Base-by-base conservation (phyloP, 495 filamentous ascomycete species). In the Echria macrotheca region DNA sequence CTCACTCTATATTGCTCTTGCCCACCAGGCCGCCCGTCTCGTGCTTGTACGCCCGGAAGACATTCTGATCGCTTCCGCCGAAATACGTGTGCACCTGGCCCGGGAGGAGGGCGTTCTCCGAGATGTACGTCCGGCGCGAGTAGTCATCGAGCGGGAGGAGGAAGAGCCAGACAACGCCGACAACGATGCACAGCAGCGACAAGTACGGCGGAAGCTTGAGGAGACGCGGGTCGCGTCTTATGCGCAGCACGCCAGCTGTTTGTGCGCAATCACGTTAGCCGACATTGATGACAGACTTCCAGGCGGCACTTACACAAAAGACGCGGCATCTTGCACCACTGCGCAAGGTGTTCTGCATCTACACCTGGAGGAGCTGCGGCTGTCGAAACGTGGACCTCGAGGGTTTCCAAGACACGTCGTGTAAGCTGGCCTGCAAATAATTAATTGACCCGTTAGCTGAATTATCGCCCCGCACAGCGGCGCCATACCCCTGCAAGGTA, bases 61-160 rank as follows among this genome's bases (percentile, higher is more conserved):
- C 78, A 61, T 96, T 85, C 69, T 96, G 90, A 60, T 98, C 93
- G 64, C 87, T 94, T 18, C 93, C 91, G 2, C 86, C 83, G 59
- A 98, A 98, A 64, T 98, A 97, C 0, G 94, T 95, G 68, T 97
- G 90, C 10, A 97, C 93, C 61, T 97, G 93, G 12, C 91, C 93
- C 0, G 93, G 93, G 14, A 98, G 74, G 7, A 98, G 82, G 14
- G 93, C 93, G 67, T 98, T 98, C 65, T 98, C 93, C 43, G 91
- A 96, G 56, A 98, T 93, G 68, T 98, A 97, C 9, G 93, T 98
- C 37, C 78, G 72, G 52, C 94, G 83, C 43, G 89, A 95, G 73
- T 97, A 95, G 44, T 89, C 79, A 67, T 98, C 77, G 43, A 96
- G 79, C 24, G 93, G 93, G n/a, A 98, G 82, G 17, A 96, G 76